Evolutionary conservation across 2,329 filamentous ascomycete genomes (phyloP).

Genomic region (Colletotrichum graminicola): DNA sequence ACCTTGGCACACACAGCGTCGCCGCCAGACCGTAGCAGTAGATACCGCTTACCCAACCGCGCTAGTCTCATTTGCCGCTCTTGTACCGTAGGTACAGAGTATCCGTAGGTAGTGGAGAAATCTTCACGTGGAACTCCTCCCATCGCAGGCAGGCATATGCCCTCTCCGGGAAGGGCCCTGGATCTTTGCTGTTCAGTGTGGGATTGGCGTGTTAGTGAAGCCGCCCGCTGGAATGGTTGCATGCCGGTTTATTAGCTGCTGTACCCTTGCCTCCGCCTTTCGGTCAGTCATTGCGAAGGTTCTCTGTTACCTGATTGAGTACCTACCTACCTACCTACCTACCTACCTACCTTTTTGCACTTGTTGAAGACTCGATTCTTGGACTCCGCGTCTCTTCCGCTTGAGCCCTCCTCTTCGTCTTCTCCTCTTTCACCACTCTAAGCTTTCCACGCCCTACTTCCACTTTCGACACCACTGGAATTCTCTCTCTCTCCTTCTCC

Average conservation of each 20-base stretch:
- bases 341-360: neutral
- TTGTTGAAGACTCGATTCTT: slow-evolving; percentile 40
- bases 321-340: too few relatives aligned
- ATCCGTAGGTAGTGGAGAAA: slow-evolving; percentile 25
- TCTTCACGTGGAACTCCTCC: slow-evolving; percentile 37
- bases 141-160: slow-evolving; percentile 1
- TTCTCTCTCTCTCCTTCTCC: slow-evolving; percentile 38
- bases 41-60: slow-evolving; percentile 21
- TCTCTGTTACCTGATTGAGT: slow-evolving; percentile 10
- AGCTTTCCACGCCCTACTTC: slow-evolving; percentile 36
- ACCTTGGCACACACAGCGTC: neutral
- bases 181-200: neutral
- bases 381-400: slow-evolving; percentile 32
- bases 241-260: neutral
- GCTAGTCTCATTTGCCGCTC: slow-evolving; percentile 32
- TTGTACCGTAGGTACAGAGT: too few relatives aligned
- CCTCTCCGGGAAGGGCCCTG: slow-evolving; percentile 27
- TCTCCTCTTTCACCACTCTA: slow-evolving; percentile 35
- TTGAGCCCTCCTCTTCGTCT: slow-evolving; percentile 38
- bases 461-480: slow-evolving; percentile 32
- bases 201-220: slow-evolving; percentile 6
- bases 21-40: slow-evolving; percentile 11
- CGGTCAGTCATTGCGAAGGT: slow-evolving; percentile 14
- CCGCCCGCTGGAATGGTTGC: slow-evolving; percentile 25
- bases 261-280: slow-evolving; percentile 19